Conservation (phyloP, 768 basidiomycete genomes). For the Pulveroboletus sp. region DNA sequence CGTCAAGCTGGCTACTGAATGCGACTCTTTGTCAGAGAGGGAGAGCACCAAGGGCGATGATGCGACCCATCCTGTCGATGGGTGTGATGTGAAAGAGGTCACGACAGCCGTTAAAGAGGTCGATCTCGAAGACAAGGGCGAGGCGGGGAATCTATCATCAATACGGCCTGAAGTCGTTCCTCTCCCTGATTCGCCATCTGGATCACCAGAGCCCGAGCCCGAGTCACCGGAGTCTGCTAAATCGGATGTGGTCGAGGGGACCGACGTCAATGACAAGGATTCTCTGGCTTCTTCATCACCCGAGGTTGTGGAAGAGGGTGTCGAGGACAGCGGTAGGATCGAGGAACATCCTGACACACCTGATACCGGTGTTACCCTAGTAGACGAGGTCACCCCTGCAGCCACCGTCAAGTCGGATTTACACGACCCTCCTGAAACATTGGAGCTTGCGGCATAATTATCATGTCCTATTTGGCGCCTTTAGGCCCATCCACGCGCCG, state of each 20-base stretch:
- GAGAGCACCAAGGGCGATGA: conserved; percentile 7
- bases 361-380: neutral
- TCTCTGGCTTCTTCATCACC: conserved; percentile 25
- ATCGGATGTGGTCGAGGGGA: conserved; percentile 8
- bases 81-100: conserved; percentile 64
- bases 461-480: no score
- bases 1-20: conserved; percentile 28
- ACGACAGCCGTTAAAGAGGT: conserved; percentile 69
- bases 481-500: neutral
- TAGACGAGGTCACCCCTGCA: conserved; percentile 5
- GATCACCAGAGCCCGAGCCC: conserved; percentile 17
- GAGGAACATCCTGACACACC: conserved; percentile 2
- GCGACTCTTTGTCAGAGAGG: conserved; percentile 20
- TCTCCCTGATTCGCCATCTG: conserved; percentile 37
- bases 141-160: conserved; percentile 10
- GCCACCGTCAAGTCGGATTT: conserved; percentile 2
- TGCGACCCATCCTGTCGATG: conserved; percentile 25
- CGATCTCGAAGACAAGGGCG: conserved; percentile 47
- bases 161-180: conserved; percentile 33
- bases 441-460: conserved; percentile 17
- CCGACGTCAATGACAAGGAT: conserved; percentile 10
- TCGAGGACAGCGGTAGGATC: neutral
- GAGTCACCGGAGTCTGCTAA: conserved; percentile 3
- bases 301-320: conserved; percentile 4
- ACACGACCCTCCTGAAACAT: conserved; percentile 14